Conservation (phyloP, 805 yeast genomes). For the Saccharomycopsis olivae region DNA sequence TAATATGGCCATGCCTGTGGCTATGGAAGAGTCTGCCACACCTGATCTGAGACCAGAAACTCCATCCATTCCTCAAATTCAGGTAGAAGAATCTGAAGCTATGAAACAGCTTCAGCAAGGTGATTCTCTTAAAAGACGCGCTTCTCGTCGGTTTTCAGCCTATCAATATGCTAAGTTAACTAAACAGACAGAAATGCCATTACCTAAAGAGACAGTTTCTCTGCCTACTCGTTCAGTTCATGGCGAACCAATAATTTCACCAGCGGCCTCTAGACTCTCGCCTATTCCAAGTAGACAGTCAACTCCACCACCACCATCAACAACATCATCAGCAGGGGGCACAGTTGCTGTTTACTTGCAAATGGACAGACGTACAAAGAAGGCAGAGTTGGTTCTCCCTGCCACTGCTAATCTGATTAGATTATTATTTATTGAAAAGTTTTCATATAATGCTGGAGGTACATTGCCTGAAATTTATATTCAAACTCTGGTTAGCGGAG, state of each 20-base stretch:
- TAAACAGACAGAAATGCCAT: constrained; percentile 16
- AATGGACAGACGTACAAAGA: constrained; percentile 44
- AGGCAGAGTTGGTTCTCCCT: constrained; percentile 28
- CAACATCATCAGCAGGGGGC: background rate
- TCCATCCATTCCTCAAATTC: background rate
- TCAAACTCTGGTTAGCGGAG: constrained; percentile 44
- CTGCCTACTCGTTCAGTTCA: background rate
- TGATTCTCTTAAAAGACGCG: constrained; percentile 78
- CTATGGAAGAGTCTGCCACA: background rate
- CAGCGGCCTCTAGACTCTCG: too few species aligned
- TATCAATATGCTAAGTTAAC: constrained; percentile 73
- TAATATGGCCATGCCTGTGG: background rate
- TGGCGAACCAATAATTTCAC: background rate
- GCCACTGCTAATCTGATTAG: constrained; percentile 37
- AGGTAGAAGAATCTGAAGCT: constrained; percentile 37
- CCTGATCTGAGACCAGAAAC: too few species aligned
- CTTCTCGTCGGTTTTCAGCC: constrained; percentile 88
- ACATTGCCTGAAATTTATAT: constrained; percentile 73
- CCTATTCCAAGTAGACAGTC: background rate
- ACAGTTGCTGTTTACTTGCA: constrained; percentile 33
- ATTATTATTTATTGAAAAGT: constrained; percentile 73
- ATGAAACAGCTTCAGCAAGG: constrained; percentile 71
- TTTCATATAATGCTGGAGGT: constrained; percentile 72
- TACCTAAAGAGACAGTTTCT: constrained; percentile 14
- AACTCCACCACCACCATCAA: background rate